Percentiles rank a stretch among this genome's conserved stretches.
Conservation (phyloP, 108 stramenopile genomes). For the Cyclotella kingstonii region DNA sequence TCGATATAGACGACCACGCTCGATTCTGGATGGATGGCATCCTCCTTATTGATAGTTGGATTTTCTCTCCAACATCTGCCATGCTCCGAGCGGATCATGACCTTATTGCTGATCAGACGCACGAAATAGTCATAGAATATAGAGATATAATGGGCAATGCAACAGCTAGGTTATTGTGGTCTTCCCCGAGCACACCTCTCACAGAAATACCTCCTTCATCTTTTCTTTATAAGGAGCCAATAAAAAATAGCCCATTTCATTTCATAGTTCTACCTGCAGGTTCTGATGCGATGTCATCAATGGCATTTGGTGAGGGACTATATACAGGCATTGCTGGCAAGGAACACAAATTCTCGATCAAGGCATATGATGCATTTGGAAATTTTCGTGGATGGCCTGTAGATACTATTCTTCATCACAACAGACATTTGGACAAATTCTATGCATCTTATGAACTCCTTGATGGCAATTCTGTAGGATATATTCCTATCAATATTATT, state of each 20-base stretch:
- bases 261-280: constrained; percentile 24
- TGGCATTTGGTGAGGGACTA: constrained; percentile 32
- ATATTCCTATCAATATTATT: constrained; percentile 10
- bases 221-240: constrained; percentile 31
- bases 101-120: constrained; percentile 9
- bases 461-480: constrained; percentile 12
- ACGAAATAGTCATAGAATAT: constrained; percentile 46
- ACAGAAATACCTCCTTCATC: constrained; percentile 24
- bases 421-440: constrained; percentile 16
- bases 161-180: constrained; percentile 41
- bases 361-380: constrained; percentile 25
- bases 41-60: constrained; percentile 44
- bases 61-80: constrained; percentile 18
- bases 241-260: constrained; percentile 18
- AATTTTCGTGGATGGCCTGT: constrained; percentile 33
- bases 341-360: constrained; percentile 24
- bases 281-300: constrained; percentile 19
- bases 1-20: constrained; percentile 45
- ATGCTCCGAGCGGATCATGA: constrained; percentile 25
- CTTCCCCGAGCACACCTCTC: constrained; percentile 29
- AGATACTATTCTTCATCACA: neutral
- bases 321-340: constrained; percentile 32
- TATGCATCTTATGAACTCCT: constrained; percentile 12
- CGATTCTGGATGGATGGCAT: constrained; percentile 45
- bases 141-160: constrained; percentile 40